These are phyloP conservation scores for Schoenoplectus tabernaemontani DNA, from an alignment of 202 grass and related monocot species.

Conservation along the genomic window DNA sequence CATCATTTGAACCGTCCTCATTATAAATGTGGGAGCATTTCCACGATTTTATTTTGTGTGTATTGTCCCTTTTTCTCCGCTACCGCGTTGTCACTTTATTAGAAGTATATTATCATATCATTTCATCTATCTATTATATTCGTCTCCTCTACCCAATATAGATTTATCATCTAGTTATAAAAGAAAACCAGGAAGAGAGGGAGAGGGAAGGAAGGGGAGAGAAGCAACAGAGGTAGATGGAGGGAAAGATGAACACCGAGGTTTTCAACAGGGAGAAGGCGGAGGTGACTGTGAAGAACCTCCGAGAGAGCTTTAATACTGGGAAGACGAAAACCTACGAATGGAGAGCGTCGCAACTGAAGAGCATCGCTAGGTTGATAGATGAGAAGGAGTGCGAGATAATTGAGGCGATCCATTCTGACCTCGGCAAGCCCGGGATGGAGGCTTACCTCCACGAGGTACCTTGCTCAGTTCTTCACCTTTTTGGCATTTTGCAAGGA, in stretches of 20 bases:
- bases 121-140: not conserved
- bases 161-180: not conserved
- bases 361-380: conserved; percentile 39
- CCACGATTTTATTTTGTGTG: too few relatives aligned
- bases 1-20: too few relatives aligned
- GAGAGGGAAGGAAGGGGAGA: not conserved
- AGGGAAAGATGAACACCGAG: not conserved
- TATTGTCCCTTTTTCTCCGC: not conserved
- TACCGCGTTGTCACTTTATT: not conserved
- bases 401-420: conserved; percentile 44
- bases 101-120: not conserved
- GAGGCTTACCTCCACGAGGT: conserved; percentile 84
- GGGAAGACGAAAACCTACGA: conserved; percentile 50
- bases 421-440: conserved; percentile 71
- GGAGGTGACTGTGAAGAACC: conserved; percentile 26
- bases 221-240: not conserved
- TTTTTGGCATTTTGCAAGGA: not conserved
- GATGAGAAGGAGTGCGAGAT: conserved; percentile 67
- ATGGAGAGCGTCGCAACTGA: conserved; percentile 72
- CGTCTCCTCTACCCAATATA: not conserved
- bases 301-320: conserved; percentile 39
- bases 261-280: conserved; percentile 24
- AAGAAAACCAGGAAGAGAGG: not conserved
- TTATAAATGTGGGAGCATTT: too few relatives aligned
- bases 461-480: not conserved